Conservation (phyloP, 2,329 filamentous ascomycete species). For the Proliferodiscus dingleyae region DNA sequence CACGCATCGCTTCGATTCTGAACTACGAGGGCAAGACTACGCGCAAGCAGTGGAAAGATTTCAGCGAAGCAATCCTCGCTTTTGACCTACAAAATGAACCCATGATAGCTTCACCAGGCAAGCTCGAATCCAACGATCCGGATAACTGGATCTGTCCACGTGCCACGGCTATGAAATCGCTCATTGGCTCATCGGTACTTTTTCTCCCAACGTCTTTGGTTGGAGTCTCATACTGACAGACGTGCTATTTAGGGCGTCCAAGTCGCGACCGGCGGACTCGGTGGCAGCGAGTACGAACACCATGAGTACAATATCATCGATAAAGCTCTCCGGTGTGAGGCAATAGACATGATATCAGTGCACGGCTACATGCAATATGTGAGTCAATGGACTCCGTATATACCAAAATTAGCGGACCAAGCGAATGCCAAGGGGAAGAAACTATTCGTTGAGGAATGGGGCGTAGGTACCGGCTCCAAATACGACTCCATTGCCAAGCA, state of each 20-base stretch:
- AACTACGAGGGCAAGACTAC: constrained; percentile 1
- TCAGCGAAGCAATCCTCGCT: constrained; percentile 9
- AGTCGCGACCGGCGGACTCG: constrained; percentile 12
- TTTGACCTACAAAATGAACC: constrained; percentile 15
- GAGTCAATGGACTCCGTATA: constrained; percentile 6
- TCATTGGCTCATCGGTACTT: constrained; percentile 8
- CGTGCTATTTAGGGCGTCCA: constrained; percentile 3
- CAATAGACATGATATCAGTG: constrained; percentile 11
- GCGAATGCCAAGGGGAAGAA: constrained; percentile 3
- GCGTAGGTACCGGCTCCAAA: constrained; percentile 2
- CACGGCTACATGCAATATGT: constrained; percentile 12
- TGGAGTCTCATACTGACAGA: not conserved
- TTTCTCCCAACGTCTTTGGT: not conserved
- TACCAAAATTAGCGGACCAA: constrained; percentile 4
- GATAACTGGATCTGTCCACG: constrained; percentile 11
- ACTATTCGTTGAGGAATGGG: constrained; percentile 14
- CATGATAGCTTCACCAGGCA: constrained; percentile 5
- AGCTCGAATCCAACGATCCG: constrained; percentile 7
- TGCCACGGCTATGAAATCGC: constrained; percentile 2
- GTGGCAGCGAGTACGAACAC: constrained; percentile 6
- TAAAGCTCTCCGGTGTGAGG: constrained; percentile 7
- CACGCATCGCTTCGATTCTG: constrained; percentile 3
- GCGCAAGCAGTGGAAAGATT: constrained; percentile 2
- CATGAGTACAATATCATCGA: constrained; percentile 12
- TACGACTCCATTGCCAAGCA: constrained; percentile 8